Percentiles rank a stretch among this genome's conserved stretches.
Evolutionary conservation across 2,329 filamentous ascomycete genomes (phyloP).

Genomic region (Sordariomycetes sp.): DNA sequence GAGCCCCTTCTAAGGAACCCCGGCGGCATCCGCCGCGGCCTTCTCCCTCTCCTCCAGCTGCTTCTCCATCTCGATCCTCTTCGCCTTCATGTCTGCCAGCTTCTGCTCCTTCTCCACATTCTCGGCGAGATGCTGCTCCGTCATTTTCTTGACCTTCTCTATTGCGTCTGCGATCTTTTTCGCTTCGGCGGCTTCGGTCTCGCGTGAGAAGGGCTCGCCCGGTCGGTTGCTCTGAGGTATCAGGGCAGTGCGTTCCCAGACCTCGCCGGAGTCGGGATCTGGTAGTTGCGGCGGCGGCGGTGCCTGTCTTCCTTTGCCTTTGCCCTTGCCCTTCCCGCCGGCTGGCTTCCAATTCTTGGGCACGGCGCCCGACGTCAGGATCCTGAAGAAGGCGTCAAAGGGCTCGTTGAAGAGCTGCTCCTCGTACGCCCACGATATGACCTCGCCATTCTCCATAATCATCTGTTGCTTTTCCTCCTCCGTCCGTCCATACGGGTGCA

Average conservation of each 20-base stretch:
- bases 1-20: constrained; percentile 3
- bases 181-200: constrained; percentile 57
- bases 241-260: constrained; percentile 62
- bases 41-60: constrained; percentile 51
- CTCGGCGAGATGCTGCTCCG: constrained; percentile 47
- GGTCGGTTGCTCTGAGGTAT: constrained; percentile 60
- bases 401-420: constrained; percentile 97
- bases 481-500: constrained; percentile 82
- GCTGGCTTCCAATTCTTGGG: constrained; percentile 31
- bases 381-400: constrained; percentile 82
- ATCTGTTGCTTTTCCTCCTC: constrained; percentile 61
- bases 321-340: constrained; percentile 37
- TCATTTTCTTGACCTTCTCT: constrained; percentile 52
- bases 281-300: constrained; percentile 27
- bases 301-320: constrained; percentile 35
- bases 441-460: constrained; percentile 49
- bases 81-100: constrained; percentile 51
- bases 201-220: constrained; percentile 63
- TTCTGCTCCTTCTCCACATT: constrained; percentile 56
- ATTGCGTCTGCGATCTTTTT: constrained; percentile 55
- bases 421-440: constrained; percentile 78
- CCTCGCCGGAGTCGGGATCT: constrained; percentile 32
- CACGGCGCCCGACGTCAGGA: constrained; percentile 66
- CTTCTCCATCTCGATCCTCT: constrained; percentile 40
- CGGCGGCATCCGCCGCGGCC: constrained; percentile 21